A percentile compares a stretch with the other conserved stretches of the same genome.
phyloP scores from a whole-genome alignment of 352 stramenopile species.

The Phytophthora palmivora region DNA sequence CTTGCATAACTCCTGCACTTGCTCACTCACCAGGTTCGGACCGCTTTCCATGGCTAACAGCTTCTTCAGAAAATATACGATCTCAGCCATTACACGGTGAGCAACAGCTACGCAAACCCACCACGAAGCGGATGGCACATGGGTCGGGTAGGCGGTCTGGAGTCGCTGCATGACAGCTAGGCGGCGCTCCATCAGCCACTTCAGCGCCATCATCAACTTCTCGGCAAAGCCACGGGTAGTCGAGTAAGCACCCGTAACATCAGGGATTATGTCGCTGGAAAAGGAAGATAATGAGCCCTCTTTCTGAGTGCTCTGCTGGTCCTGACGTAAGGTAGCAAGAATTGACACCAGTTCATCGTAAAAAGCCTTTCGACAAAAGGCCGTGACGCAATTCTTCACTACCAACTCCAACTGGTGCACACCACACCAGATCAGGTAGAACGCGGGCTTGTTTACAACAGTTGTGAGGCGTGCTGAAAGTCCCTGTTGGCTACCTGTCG shows the following conservation, averaged over 20 bases:
- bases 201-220: conserved; percentile 51
- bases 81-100: conserved; percentile 60
- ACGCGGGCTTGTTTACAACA: conserved; percentile 51
- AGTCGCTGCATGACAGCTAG: conserved; percentile 37
- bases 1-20: conserved; percentile 64
- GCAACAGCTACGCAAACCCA: conserved; percentile 61
- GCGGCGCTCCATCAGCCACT: conserved; percentile 62
- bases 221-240: conserved; percentile 49
- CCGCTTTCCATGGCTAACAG: conserved; percentile 51
- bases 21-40: conserved; percentile 42
- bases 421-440: conserved; percentile 70
- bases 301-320: conserved; percentile 19
- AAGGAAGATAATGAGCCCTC: conserved; percentile 24
- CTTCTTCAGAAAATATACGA: conserved; percentile 68
- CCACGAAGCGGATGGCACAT: conserved; percentile 58
- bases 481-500: conserved; percentile 57
- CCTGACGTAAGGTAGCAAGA: conserved; percentile 44
- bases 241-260: conserved; percentile 38
- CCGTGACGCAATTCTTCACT: conserved; percentile 56
- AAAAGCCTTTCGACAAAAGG: conserved; percentile 60
- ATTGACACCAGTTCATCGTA: conserved; percentile 57
- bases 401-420: conserved; percentile 68
- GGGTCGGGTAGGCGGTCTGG: conserved; percentile 22
- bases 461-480: conserved; percentile 51
- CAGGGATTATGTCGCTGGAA: conserved; percentile 44